These are phyloP conservation scores for Apophysomyces elegans DNA, from an alignment of 371 early-diverging fungal species.

Conservation along the genomic window DNA sequence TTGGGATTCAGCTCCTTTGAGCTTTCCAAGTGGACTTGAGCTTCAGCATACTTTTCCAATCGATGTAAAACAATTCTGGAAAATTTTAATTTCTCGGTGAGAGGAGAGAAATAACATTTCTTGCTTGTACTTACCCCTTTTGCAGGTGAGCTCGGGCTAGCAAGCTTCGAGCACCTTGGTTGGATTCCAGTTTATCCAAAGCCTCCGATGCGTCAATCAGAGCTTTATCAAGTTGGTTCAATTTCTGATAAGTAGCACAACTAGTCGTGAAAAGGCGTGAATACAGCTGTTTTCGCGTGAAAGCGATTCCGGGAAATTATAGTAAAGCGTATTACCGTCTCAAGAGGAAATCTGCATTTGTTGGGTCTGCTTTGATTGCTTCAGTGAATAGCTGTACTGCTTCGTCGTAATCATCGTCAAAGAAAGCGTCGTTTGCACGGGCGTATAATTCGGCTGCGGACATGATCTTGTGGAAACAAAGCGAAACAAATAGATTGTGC, in stretches of 20 bases:
- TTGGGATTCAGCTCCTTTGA: constrained; percentile 56
- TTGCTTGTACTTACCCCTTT: constrained; percentile 52
- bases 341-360: constrained; percentile 67
- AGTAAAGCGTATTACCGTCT: constrained; percentile 40
- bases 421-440: constrained; percentile 84
- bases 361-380: constrained; percentile 79
- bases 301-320: too few species aligned
- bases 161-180: constrained; percentile 56
- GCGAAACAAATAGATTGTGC: too few species aligned
- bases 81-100: background rate
- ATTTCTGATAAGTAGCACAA: constrained; percentile 65
- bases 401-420: constrained; percentile 78
- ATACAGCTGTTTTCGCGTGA: constrained; percentile 15
- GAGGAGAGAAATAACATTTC: background rate
- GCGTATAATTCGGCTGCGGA: constrained; percentile 79
- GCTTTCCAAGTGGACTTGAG: constrained; percentile 55
- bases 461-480: constrained; percentile 2
- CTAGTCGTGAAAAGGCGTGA: constrained; percentile 29
- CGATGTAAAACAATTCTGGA: constrained; percentile 60
- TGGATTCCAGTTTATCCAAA: constrained; percentile 48
- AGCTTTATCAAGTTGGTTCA: constrained; percentile 60
- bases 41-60: constrained; percentile 52
- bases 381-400: constrained; percentile 77
- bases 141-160: constrained; percentile 68
- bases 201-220: constrained; percentile 69